Percentiles rank a stretch among this genome's conserved stretches.
Conservation (phyloP, 768 basidiomycete genomes). For the Multifurca ochricompacta region DNA sequence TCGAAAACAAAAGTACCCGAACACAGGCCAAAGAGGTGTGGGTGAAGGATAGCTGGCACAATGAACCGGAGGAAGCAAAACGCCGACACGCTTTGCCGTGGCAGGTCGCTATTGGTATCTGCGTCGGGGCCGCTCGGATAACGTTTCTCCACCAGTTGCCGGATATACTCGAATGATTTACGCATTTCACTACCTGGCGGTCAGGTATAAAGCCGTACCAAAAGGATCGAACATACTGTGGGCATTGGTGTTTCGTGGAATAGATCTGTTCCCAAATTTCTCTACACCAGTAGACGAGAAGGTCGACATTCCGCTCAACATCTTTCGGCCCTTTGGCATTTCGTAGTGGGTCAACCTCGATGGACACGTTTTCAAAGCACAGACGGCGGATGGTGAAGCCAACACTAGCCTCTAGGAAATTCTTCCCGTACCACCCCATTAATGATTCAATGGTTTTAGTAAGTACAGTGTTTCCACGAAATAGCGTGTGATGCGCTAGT, state of each 20-base stretch:
- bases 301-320: conserved; percentile 57
- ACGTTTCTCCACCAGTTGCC: conserved; percentile 62
- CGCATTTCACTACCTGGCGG: conserved; percentile 56
- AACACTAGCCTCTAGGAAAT: conserved; percentile 74
- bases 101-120: conserved; percentile 47
- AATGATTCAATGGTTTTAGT: conserved; percentile 65
- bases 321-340: conserved; percentile 54
- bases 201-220: not conserved
- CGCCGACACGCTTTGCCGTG: conserved; percentile 79
- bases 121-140: conserved; percentile 37
- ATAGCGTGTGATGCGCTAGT: conserved; percentile 69
- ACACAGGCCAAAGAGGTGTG: conserved; percentile 73
- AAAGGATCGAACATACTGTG: conserved; percentile 43
- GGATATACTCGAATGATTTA: conserved; percentile 57
- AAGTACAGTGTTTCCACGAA: conserved; percentile 50
- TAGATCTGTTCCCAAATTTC: conserved; percentile 81
- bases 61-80: conserved; percentile 88
- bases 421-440: conserved; percentile 76
- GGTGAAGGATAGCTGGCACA: conserved; percentile 84
- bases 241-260: conserved; percentile 62
- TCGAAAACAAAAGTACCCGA: conserved; percentile 47
- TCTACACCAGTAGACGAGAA: conserved; percentile 68
- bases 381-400: conserved; percentile 62
- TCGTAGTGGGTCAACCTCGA: conserved; percentile 77
- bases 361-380: conserved; percentile 62